A percentile compares a stretch with the other conserved stretches of the same genome.
phyloP scores from a whole-genome alignment of 768 basidiomycete genomes.

The Boletus vinaceobasis region DNA sequence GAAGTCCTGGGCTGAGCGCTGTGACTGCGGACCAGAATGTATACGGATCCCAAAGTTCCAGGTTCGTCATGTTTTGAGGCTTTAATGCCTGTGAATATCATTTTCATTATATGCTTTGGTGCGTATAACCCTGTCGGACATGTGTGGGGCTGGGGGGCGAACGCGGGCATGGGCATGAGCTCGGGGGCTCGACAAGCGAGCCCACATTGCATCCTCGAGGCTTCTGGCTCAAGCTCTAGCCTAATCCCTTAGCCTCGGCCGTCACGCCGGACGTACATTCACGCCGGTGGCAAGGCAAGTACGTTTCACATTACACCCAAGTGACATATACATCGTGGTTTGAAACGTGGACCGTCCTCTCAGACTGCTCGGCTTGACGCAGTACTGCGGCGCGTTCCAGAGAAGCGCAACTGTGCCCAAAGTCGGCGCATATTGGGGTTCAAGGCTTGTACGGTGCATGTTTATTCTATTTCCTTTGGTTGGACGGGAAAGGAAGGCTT shows the following conservation, averaged over 20 bases:
- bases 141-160: neutral
- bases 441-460: neutral
- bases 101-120: too few species aligned
- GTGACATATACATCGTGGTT: neutral
- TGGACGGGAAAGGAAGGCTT: neutral
- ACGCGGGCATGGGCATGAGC: neutral
- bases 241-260: neutral
- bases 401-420: neutral
- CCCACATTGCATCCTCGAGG: neutral
- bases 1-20: neutral
- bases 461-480: neutral
- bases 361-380: neutral
- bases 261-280: constrained; percentile 1
- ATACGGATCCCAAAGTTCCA: neutral
- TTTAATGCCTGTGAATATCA: neutral
- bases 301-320: constrained; percentile 1
- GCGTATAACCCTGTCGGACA: neutral
- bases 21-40: neutral
- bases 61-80: neutral
- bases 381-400: neutral
- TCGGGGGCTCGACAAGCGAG: too few species aligned
- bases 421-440: too few species aligned
- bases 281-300: neutral
- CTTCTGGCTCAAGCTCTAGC: neutral
- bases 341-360: neutral